Percentiles rank a stretch among this genome's conserved stretches.
Conservation (phyloP, 768 basidiomycete species). For the Rhodotorula babjevae region DNA sequence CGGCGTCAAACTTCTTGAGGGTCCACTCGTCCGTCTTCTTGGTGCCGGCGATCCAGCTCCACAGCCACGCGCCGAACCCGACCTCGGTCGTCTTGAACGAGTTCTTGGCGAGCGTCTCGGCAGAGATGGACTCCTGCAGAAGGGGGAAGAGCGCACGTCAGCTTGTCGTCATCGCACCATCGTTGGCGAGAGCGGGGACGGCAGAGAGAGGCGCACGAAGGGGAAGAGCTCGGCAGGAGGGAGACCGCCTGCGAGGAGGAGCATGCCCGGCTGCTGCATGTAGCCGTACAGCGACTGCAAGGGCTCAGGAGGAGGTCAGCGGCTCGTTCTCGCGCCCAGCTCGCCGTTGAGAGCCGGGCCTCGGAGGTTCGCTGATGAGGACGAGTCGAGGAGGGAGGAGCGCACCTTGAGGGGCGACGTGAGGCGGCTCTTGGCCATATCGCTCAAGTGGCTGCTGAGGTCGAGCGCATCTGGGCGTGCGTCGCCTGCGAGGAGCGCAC, state of each 20-base stretch:
- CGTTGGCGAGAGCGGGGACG: too few species aligned
- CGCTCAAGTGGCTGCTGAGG: constrained; percentile 32
- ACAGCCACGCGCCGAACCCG: constrained; percentile 49
- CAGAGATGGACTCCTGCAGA: constrained; percentile 57
- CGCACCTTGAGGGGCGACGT: constrained; percentile 35
- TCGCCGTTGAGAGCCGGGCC: too few species aligned
- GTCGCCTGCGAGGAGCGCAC: neutral
- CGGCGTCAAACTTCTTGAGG: constrained; percentile 59
- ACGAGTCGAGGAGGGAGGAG: neutral
- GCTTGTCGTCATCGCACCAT: too few species aligned
- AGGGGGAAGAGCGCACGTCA: neutral
- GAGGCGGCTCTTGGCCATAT: constrained; percentile 24
- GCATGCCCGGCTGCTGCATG: constrained; percentile 45
- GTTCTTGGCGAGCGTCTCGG: constrained; percentile 55
- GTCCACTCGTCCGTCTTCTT: constrained; percentile 50
- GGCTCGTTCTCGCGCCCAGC: too few species aligned
- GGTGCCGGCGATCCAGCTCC: constrained; percentile 53
- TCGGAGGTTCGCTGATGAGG: too few species aligned
- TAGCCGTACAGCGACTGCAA: constrained; percentile 30
- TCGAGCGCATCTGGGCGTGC: constrained; percentile 30
- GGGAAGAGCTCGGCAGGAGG: constrained; percentile 62
- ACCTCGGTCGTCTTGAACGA: constrained; percentile 51
- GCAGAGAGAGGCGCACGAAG: constrained; percentile 3
- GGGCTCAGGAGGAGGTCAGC: neutral
- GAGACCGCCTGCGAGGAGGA: constrained; percentile 65